A percentile compares a stretch with the other conserved stretches of the same genome.
Evolutionary conservation across 2,329 filamentous ascomycete genomes (phyloP).

Genomic region (Cladosporium sp.): DNA sequence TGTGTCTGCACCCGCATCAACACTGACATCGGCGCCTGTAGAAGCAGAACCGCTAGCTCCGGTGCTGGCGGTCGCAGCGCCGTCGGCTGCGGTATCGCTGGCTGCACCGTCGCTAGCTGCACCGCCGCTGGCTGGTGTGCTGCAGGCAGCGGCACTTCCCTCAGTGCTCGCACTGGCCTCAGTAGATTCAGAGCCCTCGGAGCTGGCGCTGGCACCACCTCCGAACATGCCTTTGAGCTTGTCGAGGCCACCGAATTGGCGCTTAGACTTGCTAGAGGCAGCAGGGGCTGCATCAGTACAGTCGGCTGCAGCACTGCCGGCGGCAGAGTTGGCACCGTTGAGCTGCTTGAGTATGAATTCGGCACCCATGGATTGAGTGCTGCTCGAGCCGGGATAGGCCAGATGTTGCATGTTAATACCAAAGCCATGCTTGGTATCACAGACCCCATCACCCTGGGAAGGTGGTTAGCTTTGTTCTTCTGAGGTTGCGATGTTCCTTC

Average conservation of each 20-base stretch:
- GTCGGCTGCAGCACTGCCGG: not conserved
- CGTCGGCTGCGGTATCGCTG: too few relatives aligned
- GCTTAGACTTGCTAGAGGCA: not conserved
- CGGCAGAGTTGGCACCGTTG: not conserved
- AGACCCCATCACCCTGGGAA: constrained; percentile 40
- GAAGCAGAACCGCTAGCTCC: not conserved
- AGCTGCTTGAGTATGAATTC: constrained; percentile 25
- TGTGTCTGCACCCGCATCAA: not conserved
- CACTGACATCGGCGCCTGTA: not conserved
- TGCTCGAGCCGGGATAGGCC: constrained; percentile 32
- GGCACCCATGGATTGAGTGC: constrained; percentile 37
- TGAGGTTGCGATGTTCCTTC: not conserved
- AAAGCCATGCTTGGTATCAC: constrained; percentile 38
- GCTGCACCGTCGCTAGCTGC: too few relatives aligned
- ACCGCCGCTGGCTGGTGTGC: not conserved
- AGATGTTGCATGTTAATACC: constrained; percentile 40
- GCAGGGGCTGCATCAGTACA: not conserved
- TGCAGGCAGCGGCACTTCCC: not conserved
- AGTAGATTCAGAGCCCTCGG: not conserved
- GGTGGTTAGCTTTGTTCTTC: not conserved
- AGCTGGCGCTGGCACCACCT: not conserved
- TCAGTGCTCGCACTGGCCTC: not conserved
- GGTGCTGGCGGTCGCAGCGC: not conserved
- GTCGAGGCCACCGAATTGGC: not conserved
- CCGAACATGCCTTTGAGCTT: not conserved